Evolutionary conservation across 257 asterid species (phyloP), one percentile per base, ranked within the genome.

Genomic region (Nicotiana noctiflora): DNA sequence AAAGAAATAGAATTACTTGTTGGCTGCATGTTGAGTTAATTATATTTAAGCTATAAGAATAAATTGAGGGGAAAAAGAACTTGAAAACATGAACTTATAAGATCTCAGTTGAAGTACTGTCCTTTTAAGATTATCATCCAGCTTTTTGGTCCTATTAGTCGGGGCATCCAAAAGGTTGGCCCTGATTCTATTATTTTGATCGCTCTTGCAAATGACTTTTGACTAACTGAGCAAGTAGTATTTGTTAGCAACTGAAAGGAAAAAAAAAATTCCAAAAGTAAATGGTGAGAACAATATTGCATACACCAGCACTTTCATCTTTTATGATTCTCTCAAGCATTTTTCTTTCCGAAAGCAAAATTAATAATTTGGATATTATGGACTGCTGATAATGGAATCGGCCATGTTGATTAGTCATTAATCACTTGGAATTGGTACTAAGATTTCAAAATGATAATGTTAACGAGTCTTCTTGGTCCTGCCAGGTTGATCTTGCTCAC

Each of bases 401-500:
- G 25, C 44, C 15, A 14, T 15, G 23, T 74, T 46, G 61, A 21
- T 6, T 23, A 46, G 23, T 49, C 60, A 49, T 14, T 49, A 23
- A 46, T 49, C 44, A 74, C 78, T 49, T 7, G 78, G 31, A 8
- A 32, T 46, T 80, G 63, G 44, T 64, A 29, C 18, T 80, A 40
- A 46, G 74, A 51, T 53, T 80, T 46, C 87, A 74, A 63, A 83
- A 75, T 23, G 61, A 74, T 23, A 15, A 74, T 3, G 40, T 49
- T 49, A 15, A 74, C 8, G 4, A 23, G n/a, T 81, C 40, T 57
- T 65, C 40, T 66, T 80, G 86, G 77, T 77, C 83, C 74, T 70
- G 89, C 82, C 88, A 96, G 98, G 98, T 94, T 83, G 98, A 96
- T 88, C 98, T 96, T 81, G 98, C 97, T 32, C 99, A 94, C 87